Evolutionary conservation across 805 yeast species (phyloP), one percentile per base, ranked within the genome.

Genomic region (Candida schatavii): DNA sequence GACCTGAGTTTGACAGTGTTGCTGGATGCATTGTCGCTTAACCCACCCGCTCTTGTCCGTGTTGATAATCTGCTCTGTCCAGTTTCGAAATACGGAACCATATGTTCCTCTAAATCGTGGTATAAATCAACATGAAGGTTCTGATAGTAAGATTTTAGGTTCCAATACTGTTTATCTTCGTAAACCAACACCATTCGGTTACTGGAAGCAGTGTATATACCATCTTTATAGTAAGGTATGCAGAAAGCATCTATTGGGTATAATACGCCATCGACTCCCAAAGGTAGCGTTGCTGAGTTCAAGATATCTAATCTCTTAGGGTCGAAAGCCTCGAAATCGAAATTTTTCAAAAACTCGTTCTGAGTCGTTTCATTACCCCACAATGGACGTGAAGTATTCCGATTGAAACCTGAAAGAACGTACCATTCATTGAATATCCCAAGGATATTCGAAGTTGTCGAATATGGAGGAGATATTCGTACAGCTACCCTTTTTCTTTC

Each of bases 371-470:
- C 47, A 42, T 56, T 54, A 5, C 48, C 21, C 46, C 54, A 56
- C 4, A 48, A 28, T 19, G 59, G 38, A 27, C 51, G 53, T 4
- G 37, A 27, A 2, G 33, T 10, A 0, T 58, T 54, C 3, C 51
- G 50, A 26, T 54, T 56, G 20, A 35, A 34, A 2, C 64, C 63
- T 29, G 61, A 54, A 4, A 64, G 52, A 15, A 59, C 35, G 46
- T 61, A 59, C 70, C 70, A 64, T 43, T 64, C 68, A 46, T 62
- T 64, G 23, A 64, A 46, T 35, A 62, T 56, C 23, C 65, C 52
- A 3, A 62, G 51, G n/a, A 55, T 42, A 4, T 57, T 49, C 32
- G 51, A 47, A 25, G 46, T 41, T 15, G 51, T 51, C 11, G 42
- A 27, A 31, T 50, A 34, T 33, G 61, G 61, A 2, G 66, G 57